Conservation (phyloP, 192 early-diverging fungal species). For the Mortierella antarctica region DNA sequence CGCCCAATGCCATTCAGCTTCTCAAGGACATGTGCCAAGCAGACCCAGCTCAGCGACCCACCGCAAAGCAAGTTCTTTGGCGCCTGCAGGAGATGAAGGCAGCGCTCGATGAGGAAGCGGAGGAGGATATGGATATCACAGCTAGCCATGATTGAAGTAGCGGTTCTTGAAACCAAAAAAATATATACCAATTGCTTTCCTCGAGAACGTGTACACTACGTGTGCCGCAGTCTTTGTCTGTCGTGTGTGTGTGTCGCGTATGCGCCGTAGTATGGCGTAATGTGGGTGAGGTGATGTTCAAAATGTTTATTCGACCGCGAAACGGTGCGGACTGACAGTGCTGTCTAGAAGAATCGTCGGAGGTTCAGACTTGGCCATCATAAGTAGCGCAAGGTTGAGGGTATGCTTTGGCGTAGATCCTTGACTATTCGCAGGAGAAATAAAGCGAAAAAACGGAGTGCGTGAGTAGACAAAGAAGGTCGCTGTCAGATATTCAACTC, state of each 20-base stretch:
- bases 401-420: constrained; percentile 47
- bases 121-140: neutral
- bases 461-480: neutral
- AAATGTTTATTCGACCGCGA: constrained; percentile 17
- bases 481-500: neutral
- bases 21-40: constrained; percentile 49
- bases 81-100: constrained; percentile 22
- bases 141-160: neutral
- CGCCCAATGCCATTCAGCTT: constrained; percentile 16
- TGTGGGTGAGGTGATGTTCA: no score
- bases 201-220: no score
- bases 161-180: neutral
- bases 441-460: neutral
- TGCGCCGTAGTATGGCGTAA: no score
- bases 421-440: constrained; percentile 12
- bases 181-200: neutral
- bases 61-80: constrained; percentile 16
- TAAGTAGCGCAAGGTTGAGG: constrained; percentile 45
- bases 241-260: no score
- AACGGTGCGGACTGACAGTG: constrained; percentile 31
- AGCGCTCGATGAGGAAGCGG: neutral
- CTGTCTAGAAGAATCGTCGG: constrained; percentile 43
- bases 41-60: constrained; percentile 28
- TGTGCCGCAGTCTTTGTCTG: no score
- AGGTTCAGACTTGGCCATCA: constrained; percentile 47